Base-by-base conservation (phyloP, 805 yeast species). In the Candida endomychidarum region DNA sequence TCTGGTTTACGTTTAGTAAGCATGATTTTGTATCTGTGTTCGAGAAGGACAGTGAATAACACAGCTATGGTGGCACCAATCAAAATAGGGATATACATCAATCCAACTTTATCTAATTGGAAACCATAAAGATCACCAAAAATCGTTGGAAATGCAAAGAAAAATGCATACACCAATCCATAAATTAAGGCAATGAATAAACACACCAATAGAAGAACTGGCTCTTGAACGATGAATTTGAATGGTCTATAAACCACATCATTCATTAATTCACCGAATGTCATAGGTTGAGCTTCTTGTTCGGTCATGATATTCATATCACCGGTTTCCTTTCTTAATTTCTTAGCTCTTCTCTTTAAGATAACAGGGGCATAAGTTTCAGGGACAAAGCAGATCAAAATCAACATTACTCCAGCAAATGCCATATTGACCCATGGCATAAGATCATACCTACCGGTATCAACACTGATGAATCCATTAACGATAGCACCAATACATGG, bases 381-480 rank as follows among this genome's bases (percentile, higher is more conserved):
- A n/a, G 96, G 97, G 21, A 89, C 76, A 12, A 72, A 51, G 10
- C 79, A 58, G 30, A 81, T 72, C 15, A 75, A 47, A 22, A 88
- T 68, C 85, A 90, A 83, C 81, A 83, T 81, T 3, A 77, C 75
- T 47, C 96, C 96, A 2, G 93, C 86, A 64, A 89, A 86, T 3
- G 90, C 95, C 86, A 89, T 78, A 58, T 88, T 89, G 41, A 87
- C 90, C 96, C 96, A 89, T 48, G 85, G 78, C 56, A 89, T 76
- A 26, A 86, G 59, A 33, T 82, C 89, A 55, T 80, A 72, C 51
- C 84, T 69, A 12, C 72, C 75, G n/a, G 91, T 75, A 44, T 81
- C 77, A 36, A 84, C 80, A 42, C 81, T 74, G 54, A 89, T 81
- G 69, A 88, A 89, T 27, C 96, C 96, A 54, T 87, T 85, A 25